Evolutionary conservation across 768 basidiomycete genomes (phyloP).

Genomic region (Trametopsis cervina): DNA sequence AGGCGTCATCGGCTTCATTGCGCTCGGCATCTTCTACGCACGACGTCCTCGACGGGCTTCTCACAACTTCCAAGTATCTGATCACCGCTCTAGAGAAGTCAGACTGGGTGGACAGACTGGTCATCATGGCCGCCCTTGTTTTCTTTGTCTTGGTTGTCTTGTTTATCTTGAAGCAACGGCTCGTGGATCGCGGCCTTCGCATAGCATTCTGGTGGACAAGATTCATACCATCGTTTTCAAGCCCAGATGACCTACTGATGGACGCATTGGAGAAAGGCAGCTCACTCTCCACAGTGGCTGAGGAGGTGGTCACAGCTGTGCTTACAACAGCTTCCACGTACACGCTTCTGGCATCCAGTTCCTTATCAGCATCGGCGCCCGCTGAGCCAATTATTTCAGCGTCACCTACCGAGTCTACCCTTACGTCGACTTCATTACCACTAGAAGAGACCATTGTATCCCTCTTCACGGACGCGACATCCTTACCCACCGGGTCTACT

Average conservation of each 20-base stretch:
- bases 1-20: slow-evolving; percentile 73
- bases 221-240: slow-evolving; percentile 51
- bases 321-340: neutral
- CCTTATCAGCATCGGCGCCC: neutral
- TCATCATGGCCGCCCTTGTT: slow-evolving; percentile 71
- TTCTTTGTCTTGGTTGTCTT: slow-evolving; percentile 83
- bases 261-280: slow-evolving; percentile 31
- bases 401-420: neutral
- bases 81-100: slow-evolving; percentile 84
- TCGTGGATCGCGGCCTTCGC: slow-evolving; percentile 72
- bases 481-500: no score
- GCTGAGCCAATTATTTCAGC: neutral
- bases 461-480: neutral
- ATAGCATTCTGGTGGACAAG: slow-evolving; percentile 87
- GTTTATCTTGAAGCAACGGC: slow-evolving; percentile 83
- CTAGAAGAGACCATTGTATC: neutral
- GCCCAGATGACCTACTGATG: slow-evolving; percentile 25
- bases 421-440: neutral
- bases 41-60: slow-evolving; percentile 61
- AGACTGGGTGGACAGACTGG: slow-evolving; percentile 86
- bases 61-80: slow-evolving; percentile 76
- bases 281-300: neutral
- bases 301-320: neutral
- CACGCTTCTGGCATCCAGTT: neutral
- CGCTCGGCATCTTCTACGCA: slow-evolving; percentile 70